Conservation (phyloP, 371 early-diverging fungal species). For the Fennellomyces sp. region DNA sequence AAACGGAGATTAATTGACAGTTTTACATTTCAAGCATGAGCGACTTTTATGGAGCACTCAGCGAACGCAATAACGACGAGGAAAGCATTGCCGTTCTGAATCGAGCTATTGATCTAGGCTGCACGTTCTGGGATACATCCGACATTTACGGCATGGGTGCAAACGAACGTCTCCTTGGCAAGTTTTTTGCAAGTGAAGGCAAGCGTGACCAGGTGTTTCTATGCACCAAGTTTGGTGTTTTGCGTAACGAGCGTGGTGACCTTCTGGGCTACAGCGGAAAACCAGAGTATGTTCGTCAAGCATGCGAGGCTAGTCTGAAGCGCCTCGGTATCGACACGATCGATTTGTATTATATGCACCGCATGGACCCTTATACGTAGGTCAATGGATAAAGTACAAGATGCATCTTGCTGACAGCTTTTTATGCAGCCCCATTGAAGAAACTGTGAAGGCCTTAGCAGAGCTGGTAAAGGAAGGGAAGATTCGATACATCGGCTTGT, state of each 20-base stretch:
- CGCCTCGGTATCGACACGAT: too few species aligned
- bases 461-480: conserved; percentile 65
- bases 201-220: conserved; percentile 42
- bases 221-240: conserved; percentile 44
- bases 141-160: conserved; percentile 18
- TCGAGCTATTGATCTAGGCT: too few species aligned
- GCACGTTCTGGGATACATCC: conserved; percentile 31
- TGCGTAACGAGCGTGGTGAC: conserved; percentile 20
- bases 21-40: too few species aligned
- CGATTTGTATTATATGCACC: conserved; percentile 65
- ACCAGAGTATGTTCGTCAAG: conserved; percentile 51
- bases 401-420: conserved; percentile 4
- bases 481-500: conserved; percentile 61
- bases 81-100: too few species aligned
- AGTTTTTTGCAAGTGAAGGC: conserved; percentile 32
- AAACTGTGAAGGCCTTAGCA: conserved; percentile 59
- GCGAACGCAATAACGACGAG: too few species aligned
- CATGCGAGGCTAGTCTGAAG: conserved; percentile 21
- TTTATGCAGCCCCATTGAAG: conserved; percentile 44
- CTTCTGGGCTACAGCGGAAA: conserved; percentile 33
- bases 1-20: too few species aligned
- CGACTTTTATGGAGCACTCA: too few species aligned
- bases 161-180: conserved; percentile 41
- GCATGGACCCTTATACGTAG: too few species aligned
- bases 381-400: too few species aligned